Evolutionary conservation across 441 rosid species (phyloP), one percentile per base, ranked within the genome.

Genomic region (Manihot esculenta): DNA sequence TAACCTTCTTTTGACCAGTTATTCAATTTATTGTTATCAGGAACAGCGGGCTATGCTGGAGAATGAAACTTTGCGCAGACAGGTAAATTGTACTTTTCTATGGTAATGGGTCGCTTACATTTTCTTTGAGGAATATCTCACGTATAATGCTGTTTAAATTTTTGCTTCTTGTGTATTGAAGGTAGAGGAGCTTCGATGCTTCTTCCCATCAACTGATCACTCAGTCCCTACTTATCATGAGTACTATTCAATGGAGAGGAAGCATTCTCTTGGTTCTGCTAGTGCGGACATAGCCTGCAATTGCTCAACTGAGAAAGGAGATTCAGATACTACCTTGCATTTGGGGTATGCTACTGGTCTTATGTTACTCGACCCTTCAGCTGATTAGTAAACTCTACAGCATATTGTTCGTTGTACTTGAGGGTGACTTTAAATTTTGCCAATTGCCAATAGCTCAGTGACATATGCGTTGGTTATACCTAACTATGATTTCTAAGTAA

Each of bases 11-110:
- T 26, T 47, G 1, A 27, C 26, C 35, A n/a, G 5, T 23, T 14
- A 14, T 69, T 48, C 48, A 4, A 45, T 64, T 44, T 76, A 62
- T 72, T 73, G 50, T 65, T 79, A 73, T 41, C 88, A 91, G 99
- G 95, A 91, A 82, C 92, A 90, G 61, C 76, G 83, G 56, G 92
- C 95, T 33, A 79, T 83, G 86, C 83, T 90, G 81, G 99, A 94
- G 87, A 94, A 94, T 66, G 93, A 85, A 86, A 84, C 95, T 77
- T 81, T 94, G 70, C 96, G 91, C 64, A 86, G 88, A 88, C 97
- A 91, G 92, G 99, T 79, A 67, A 76, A 70, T 35, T 64, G 30
- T 33, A 41, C 8, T 73, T 70, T 76, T 60, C 53, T 70, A 58
- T 41, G 49, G 24, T 68, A 47, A 10, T 23, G 21, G 3, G 7